Percentiles rank a stretch among this genome's conserved stretches.
phyloP scores from a whole-genome alignment of 2,329 filamentous ascomycete species.

The Stagonosporopsis tanaceti region DNA sequence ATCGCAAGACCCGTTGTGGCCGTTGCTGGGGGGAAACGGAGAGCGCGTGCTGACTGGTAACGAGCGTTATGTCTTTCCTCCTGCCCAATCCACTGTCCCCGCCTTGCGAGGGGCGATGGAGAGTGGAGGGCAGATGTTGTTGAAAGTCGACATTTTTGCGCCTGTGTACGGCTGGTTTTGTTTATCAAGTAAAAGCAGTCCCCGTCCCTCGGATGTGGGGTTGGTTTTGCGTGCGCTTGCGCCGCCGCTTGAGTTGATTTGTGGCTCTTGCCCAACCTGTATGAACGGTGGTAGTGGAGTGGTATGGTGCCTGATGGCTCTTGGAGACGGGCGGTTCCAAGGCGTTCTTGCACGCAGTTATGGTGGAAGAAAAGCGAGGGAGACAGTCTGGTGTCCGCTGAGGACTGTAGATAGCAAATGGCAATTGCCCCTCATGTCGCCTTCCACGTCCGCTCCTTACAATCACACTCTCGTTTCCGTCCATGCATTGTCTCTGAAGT shows the following conservation, averaged over 20 bases:
- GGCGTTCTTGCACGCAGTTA: conserved; percentile 8
- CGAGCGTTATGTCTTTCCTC: conserved; percentile 52
- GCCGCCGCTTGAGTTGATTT: conserved; percentile 45
- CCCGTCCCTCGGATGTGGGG: conserved; percentile 51
- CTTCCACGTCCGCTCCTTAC: conserved; percentile 16
- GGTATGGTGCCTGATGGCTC: conserved; percentile 24
- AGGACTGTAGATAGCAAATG: conserved; percentile 39
- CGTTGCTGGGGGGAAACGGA: conserved; percentile 41
- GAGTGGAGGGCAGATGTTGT: conserved; percentile 24
- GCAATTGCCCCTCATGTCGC: conserved; percentile 31
- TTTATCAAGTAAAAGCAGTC: conserved; percentile 40
- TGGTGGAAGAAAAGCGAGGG: conserved; percentile 28
- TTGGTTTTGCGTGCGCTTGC: conserved; percentile 48
- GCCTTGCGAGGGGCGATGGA: conserved; percentile 16
- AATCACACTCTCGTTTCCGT: conserved; percentile 20
- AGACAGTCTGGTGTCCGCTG: conserved; percentile 29
- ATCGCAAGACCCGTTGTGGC: conserved; percentile 50
- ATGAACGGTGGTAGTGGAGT: conserved; percentile 21
- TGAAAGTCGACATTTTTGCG: conserved; percentile 49
- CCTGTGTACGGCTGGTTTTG: conserved; percentile 42
- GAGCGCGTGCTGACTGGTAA: conserved; percentile 51
- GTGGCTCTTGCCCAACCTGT: conserved; percentile 43
- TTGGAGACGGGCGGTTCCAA: conserved; percentile 18
- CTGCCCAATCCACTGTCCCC: conserved; percentile 20
- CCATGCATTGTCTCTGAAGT: neutral